Evolutionary conservation across 2,329 filamentous ascomycete species (phyloP).

Genomic region (Pseudogymnoascus sp.): DNA sequence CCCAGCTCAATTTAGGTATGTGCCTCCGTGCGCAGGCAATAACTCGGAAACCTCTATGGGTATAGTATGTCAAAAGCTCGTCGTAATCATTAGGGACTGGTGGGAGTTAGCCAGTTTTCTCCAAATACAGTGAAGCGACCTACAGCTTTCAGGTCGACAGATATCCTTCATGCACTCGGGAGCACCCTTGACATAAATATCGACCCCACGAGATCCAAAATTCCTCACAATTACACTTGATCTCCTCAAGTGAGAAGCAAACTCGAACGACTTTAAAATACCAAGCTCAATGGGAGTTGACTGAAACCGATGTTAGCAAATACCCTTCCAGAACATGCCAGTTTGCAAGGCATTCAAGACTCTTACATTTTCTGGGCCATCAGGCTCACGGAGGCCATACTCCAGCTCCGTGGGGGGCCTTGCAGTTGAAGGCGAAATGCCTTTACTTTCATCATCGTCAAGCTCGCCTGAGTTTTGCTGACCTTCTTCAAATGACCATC

Average conservation of each 20-base stretch:
- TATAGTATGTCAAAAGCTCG: slow-evolving; percentile 81
- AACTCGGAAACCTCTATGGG: slow-evolving; percentile 90
- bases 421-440: slow-evolving; percentile 80
- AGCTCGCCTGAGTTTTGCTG: slow-evolving; percentile 55
- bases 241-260: slow-evolving; percentile 83
- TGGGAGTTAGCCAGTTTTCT: slow-evolving; percentile 12
- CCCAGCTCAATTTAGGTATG: slow-evolving; percentile 80
- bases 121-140: slow-evolving; percentile 23
- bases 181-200: slow-evolving; percentile 91
- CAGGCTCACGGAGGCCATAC: slow-evolving; percentile 46
- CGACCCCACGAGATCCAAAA: slow-evolving; percentile 75
- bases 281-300: slow-evolving; percentile 69
- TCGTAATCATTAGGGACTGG: slow-evolving; percentile 80
- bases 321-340: not conserved
- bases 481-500: slow-evolving; percentile 87
- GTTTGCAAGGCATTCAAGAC: slow-evolving; percentile 22
- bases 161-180: slow-evolving; percentile 96
- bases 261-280: slow-evolving; percentile 87
- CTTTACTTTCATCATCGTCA: slow-evolving; percentile 66
- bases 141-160: slow-evolving; percentile 71
- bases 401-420: slow-evolving; percentile 61
- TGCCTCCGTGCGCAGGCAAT: slow-evolving; percentile 92
- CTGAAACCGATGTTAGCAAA: slow-evolving; percentile 17
- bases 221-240: slow-evolving; percentile 88
- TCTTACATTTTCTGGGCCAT: slow-evolving; percentile 25